A percentile compares a stretch with the other conserved stretches of the same genome.
Evolutionary conservation across 2,329 filamentous ascomycete genomes (phyloP).

Genomic region (Colletotrichum lini): DNA sequence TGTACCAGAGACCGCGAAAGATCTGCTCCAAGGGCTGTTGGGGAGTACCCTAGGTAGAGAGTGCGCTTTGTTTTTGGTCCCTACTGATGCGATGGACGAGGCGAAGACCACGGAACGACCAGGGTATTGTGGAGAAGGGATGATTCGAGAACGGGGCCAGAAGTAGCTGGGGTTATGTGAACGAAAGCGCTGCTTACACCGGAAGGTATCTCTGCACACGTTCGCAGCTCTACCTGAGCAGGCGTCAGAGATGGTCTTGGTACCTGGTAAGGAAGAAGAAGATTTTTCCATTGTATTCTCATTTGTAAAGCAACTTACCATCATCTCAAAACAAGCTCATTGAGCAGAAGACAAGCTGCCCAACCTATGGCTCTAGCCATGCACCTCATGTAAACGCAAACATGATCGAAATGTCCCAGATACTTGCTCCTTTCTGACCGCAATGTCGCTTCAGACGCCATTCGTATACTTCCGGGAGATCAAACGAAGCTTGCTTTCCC

Average conservation of each 20-base stretch:
- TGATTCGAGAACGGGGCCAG: slow-evolving; percentile 29
- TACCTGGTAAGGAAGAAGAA: not conserved
- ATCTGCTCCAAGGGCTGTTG: slow-evolving; percentile 31
- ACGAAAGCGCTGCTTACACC: slow-evolving; percentile 22
- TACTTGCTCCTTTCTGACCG: not conserved
- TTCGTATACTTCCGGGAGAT: slow-evolving; percentile 2
- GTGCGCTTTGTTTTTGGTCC: slow-evolving; percentile 2
- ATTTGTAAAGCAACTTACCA: not conserved
- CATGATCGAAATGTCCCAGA: not conserved
- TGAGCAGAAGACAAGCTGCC: not conserved
- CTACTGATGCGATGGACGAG: slow-evolving; percentile 2
- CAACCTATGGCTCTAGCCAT: not conserved
- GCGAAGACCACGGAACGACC: not conserved
- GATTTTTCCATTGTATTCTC: not conserved
- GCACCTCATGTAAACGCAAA: not conserved
- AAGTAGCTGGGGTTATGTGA: slow-evolving; percentile 25
- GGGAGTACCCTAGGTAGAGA: not conserved
- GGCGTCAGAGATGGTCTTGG: not conserved
- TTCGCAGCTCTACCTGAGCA: slow-evolving; percentile 19
- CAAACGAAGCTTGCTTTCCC: not conserved
- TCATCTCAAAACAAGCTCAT: not conserved
- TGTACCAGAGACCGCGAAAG: not conserved
- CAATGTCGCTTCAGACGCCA: not conserved
- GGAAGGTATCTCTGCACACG: slow-evolving; percentile 6
- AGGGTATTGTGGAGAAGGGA: slow-evolving; percentile 10